Evolutionary conservation across 2,329 filamentous ascomycete genomes (phyloP).

Genomic region (Colletotrichum graminicola): DNA sequence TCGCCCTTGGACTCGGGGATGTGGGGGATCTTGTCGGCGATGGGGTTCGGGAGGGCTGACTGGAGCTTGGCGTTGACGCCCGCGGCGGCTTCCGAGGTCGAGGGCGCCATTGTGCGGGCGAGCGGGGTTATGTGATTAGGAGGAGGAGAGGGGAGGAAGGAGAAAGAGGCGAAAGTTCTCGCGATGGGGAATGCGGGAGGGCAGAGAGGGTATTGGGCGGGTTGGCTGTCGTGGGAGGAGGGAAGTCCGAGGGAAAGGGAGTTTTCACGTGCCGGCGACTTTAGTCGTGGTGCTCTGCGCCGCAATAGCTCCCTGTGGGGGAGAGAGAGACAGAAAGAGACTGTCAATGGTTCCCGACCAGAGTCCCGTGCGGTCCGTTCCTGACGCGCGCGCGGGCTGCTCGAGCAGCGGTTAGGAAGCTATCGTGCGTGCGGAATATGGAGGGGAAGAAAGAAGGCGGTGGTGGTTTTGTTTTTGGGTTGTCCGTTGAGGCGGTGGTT

Average conservation of each 20-base stretch:
- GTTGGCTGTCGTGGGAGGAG: neutral
- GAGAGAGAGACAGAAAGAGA: too few relatives aligned
- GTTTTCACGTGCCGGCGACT: slow-evolving; percentile 23
- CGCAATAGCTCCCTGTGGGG: neutral
- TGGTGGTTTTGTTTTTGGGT: slow-evolving; percentile 10
- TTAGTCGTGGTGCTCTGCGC: neutral
- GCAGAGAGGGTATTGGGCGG: neutral
- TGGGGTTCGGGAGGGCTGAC: slow-evolving; percentile 49
- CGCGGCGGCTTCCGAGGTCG: slow-evolving; percentile 44
- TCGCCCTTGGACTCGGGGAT: slow-evolving; percentile 59
- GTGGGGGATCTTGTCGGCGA: slow-evolving; percentile 57
- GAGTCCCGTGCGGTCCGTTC: slow-evolving; percentile 39
- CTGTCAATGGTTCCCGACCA: neutral
- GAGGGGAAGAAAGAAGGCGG: neutral
- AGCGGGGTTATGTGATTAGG: neutral
- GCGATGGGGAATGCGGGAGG: neutral
- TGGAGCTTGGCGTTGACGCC: slow-evolving; percentile 30
- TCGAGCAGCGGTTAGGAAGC: neutral
- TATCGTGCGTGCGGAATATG: slow-evolving; percentile 1
- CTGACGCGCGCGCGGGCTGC: slow-evolving; percentile 15
- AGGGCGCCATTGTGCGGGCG: slow-evolving; percentile 42
- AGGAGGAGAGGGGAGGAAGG: neutral
- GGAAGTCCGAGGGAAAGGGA: slow-evolving; percentile 15
- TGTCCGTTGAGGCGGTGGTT: slow-evolving; percentile 28
- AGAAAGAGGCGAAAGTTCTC: neutral